Evolutionary conservation across 1,284 basidiomycete species (phyloP).

Genomic region (Pseudozyma sp.): DNA sequence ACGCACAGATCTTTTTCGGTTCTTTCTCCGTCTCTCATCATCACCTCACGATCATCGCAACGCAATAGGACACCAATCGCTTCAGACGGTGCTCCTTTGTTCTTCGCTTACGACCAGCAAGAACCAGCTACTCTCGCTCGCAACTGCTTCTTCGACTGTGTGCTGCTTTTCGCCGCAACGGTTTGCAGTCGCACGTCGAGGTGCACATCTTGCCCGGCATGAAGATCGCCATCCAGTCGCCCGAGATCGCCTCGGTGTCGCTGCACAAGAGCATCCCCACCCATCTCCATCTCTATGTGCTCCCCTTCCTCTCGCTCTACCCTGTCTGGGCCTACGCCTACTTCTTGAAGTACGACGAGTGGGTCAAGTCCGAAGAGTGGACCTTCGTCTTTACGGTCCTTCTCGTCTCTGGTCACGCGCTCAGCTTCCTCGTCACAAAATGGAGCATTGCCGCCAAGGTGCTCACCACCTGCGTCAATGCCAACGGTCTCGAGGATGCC

Average conservation of each 20-base stretch:
- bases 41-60: slow-evolving; percentile 24
- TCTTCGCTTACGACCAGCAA: background rate
- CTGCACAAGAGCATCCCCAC: slow-evolving; percentile 84
- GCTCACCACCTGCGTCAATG: slow-evolving; percentile 75
- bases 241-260: slow-evolving; percentile 84
- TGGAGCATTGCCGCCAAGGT: slow-evolving; percentile 88
- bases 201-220: slow-evolving; percentile 25
- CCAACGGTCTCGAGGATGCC: slow-evolving; percentile 75
- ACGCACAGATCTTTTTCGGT: background rate
- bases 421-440: slow-evolving; percentile 89
- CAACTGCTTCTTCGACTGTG: slow-evolving; percentile 11
- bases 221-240: slow-evolving; percentile 76
- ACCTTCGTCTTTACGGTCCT: slow-evolving; percentile 91
- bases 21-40: slow-evolving; percentile 1
- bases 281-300: slow-evolving; percentile 82
- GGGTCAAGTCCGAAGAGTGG: slow-evolving; percentile 69
- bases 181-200: slow-evolving; percentile 22
- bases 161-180: slow-evolving; percentile 5
- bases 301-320: slow-evolving; percentile 86
- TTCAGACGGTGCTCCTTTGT: slow-evolving; percentile 11
- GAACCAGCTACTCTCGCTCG: background rate
- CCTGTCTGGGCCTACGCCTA: slow-evolving; percentile 90
- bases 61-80: slow-evolving; percentile 5
- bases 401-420: slow-evolving; percentile 86
- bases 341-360: slow-evolving; percentile 88